Evolutionary conservation across 768 basidiomycete genomes (phyloP), one percentile per base, ranked within the genome.

Genomic region (Psilocybe sp.): DNA sequence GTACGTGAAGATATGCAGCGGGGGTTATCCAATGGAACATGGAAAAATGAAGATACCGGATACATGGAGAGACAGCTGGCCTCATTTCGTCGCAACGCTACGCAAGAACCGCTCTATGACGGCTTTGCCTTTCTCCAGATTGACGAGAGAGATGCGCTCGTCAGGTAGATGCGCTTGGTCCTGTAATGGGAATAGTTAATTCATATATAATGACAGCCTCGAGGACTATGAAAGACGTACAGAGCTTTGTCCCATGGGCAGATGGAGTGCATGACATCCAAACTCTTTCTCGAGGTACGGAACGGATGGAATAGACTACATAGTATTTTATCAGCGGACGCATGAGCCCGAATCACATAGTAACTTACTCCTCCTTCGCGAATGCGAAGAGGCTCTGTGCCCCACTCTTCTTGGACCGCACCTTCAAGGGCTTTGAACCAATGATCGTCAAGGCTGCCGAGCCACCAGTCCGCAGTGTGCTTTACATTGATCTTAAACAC

Each of bases 201-300:
- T 46, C 31, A 50, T 44, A 20, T 42, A 39, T 52, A 46, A 19
- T 4, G 23, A 28, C 3, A 28, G 23, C 7, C 35, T 44, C 28
- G 50, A 45, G 20, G 42, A 45, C 13, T 28, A 19, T 11, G 9
- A 40, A 38, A 35, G 14, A 71, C 84, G 62, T 55, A 92, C 92
- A 36, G 86, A 82, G 65, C 89, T 90, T 63, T 96, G 92, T 0
- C 96, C 97, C 70, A 99, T 83, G 0, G 97, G 97, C 2, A 99
- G 76, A 68, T 99, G 97, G 10, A 98, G 76, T 15, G 92, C 92
- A 42, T 84, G 87, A 48, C 93, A 97, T 1, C 77, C 73, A 56
- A 99, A 96, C 62, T 87, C 84, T 57, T 93, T 92, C 68, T 99
- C 97, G 3, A 99, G 74, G 67, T 85, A 95, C 0, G 95, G 96